Conservation (phyloP, 305 asterid species). For the Solanum hybrid region DNA sequence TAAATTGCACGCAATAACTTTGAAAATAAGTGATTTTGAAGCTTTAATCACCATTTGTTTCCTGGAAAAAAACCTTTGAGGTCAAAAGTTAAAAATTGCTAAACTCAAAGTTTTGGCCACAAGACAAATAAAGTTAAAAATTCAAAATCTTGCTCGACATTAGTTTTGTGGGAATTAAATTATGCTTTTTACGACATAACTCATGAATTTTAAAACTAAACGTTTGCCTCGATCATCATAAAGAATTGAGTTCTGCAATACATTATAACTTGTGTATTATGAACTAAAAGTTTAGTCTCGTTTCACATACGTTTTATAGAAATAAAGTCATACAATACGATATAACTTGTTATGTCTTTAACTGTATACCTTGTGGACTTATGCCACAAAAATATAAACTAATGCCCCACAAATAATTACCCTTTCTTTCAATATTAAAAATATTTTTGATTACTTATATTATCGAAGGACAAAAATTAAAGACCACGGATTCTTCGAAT, state of each 20-base stretch:
- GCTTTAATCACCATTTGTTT: neutral
- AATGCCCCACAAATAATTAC: neutral
- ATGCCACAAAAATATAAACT: neutral
- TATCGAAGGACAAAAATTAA: neutral
- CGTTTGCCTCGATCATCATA: neutral
- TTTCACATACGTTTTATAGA: neutral
- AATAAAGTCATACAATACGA: neutral
- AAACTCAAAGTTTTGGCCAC: neutral
- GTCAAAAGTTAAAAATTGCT: neutral
- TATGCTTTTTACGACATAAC: neutral
- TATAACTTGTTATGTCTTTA: neutral
- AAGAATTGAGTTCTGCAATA: too few relatives aligned
- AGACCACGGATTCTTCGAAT: neutral
- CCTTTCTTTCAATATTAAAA: neutral
- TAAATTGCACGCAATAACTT: neutral
- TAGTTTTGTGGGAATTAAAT: neutral
- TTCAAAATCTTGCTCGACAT: accelerated
- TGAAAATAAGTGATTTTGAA: neutral
- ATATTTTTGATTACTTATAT: too few relatives aligned
- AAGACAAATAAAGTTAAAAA: neutral
- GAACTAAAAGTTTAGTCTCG: neutral
- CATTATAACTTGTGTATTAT: neutral
- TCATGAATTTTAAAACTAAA: neutral
- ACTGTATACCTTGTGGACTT: neutral
- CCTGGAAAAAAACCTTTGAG: neutral